Percentiles rank a stretch among this genome's conserved stretches.
These are phyloP conservation scores for Puccinia triticina DNA, from an alignment of 1,284 basidiomycete species.

Conservation along the genomic window DNA sequence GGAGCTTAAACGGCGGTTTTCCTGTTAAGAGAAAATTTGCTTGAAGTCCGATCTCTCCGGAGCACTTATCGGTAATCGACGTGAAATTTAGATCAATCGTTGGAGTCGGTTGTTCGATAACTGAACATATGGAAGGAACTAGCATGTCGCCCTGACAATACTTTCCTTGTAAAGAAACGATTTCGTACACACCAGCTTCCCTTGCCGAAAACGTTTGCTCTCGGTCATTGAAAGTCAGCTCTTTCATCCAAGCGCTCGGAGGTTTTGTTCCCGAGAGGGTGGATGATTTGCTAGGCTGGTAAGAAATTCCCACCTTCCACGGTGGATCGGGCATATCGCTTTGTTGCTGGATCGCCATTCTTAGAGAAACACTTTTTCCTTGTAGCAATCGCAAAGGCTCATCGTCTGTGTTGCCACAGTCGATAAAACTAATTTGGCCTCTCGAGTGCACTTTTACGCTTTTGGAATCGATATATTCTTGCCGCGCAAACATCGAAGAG, in stretches of 20 bases:
- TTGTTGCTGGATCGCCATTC: constrained; percentile 60
- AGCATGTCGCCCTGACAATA: constrained; percentile 78
- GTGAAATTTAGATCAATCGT: constrained; percentile 69
- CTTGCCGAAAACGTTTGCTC: constrained; percentile 27
- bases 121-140: constrained; percentile 66
- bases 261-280: constrained; percentile 52
- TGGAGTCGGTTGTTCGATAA: constrained; percentile 45
- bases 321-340: constrained; percentile 69
- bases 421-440: constrained; percentile 47
- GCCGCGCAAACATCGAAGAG: background rate
- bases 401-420: constrained; percentile 60
- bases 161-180: constrained; percentile 73
- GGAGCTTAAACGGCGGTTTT: constrained; percentile 74
- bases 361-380: constrained; percentile 68
- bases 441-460: constrained; percentile 42
- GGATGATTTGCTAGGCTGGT: constrained; percentile 63
- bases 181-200: constrained; percentile 77
- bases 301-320: constrained; percentile 70
- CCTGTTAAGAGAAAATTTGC: constrained; percentile 84
- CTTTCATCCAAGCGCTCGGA: constrained; percentile 15
- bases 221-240: constrained; percentile 21
- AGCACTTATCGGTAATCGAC: constrained; percentile 80
- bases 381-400: constrained; percentile 75
- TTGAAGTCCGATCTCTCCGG: constrained; percentile 88
- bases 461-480: constrained; percentile 29